phyloP scores from a whole-genome alignment of 2,329 filamentous ascomycete genomes.

The Cladophialophora immunda region DNA sequence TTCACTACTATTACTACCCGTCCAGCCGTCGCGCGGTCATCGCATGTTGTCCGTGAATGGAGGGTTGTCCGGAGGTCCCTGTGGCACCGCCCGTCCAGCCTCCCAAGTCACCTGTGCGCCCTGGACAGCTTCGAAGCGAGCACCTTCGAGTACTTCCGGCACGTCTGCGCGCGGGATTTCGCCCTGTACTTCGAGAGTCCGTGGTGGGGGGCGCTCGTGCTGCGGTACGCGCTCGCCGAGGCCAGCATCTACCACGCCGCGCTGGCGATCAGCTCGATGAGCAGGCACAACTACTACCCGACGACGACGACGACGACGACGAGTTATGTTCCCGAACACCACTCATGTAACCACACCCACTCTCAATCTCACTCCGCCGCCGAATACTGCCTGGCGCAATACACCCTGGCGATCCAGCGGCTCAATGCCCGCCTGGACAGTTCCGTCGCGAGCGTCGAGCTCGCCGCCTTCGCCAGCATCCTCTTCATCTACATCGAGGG shows the following conservation, averaged over 20 bases:
- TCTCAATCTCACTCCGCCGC: too few species aligned
- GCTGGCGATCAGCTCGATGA: not conserved
- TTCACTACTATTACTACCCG: too few species aligned
- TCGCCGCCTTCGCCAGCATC: not conserved
- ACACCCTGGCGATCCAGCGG: not conserved
- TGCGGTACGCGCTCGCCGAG: not conserved
- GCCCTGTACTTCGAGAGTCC: not conserved
- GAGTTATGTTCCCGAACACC: not conserved
- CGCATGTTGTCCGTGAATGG: too few species aligned
- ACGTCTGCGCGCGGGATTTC: not conserved
- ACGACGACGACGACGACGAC: too few species aligned
- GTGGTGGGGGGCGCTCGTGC: not conserved
- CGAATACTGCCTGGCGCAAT: not conserved
- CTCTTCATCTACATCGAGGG: conserved; percentile 1
- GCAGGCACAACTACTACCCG: not conserved
- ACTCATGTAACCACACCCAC: not conserved
- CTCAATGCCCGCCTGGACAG: not conserved
- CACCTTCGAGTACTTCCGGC: not conserved
- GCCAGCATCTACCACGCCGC: not conserved
- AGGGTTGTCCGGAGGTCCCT: too few species aligned
- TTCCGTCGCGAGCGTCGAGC: not conserved
- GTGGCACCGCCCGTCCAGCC: too few species aligned
- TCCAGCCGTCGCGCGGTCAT: too few species aligned
- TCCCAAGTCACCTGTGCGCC: not conserved
- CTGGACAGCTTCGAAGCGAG: not conserved